phyloP scores from a whole-genome alignment of 2,329 filamentous ascomycete species.

The Diaporthe amygdali region DNA sequence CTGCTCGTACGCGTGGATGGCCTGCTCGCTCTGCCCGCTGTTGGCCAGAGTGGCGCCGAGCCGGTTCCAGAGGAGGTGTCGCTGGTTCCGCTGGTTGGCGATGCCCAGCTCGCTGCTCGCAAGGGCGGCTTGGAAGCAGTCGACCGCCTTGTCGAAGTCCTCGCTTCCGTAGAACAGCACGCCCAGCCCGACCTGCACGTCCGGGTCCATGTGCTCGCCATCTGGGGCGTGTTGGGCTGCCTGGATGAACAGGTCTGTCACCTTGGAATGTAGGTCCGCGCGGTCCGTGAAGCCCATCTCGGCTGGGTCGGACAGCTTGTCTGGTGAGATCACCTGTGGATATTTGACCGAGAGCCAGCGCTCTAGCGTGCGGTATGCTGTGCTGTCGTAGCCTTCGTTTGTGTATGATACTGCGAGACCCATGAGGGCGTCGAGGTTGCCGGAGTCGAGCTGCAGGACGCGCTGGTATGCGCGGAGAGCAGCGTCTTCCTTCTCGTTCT shows the following conservation, averaged over 20 bases:
- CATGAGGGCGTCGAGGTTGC: slow-evolving; percentile 90
- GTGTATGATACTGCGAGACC: slow-evolving; percentile 95
- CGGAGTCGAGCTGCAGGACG: slow-evolving; percentile 84
- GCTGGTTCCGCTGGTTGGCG: slow-evolving; percentile 82
- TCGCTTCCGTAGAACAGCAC: slow-evolving; percentile 98
- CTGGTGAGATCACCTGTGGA: slow-evolving; percentile 76
- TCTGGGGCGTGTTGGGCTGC: slow-evolving; percentile 91
- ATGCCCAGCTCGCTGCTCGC: slow-evolving; percentile 83
- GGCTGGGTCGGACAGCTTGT: slow-evolving; percentile 73
- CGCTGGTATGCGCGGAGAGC: slow-evolving; percentile 94
- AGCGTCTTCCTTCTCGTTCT: slow-evolving; percentile 98
- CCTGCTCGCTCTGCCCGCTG: slow-evolving; percentile 90
- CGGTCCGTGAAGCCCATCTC: slow-evolving; percentile 96
- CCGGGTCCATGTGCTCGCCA: slow-evolving; percentile 95
- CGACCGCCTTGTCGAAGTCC: slow-evolving; percentile 97
- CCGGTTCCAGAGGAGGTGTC: slow-evolving; percentile 96
- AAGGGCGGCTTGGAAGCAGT: slow-evolving; percentile 94
- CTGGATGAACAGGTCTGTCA: slow-evolving; percentile 88
- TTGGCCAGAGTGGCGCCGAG: slow-evolving; percentile 96
- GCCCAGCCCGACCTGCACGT: slow-evolving; percentile 95
- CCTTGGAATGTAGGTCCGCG: slow-evolving; percentile 84
- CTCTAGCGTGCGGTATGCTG: slow-evolving; percentile 93
- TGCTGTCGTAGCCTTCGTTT: slow-evolving; percentile 97
- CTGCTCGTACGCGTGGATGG: slow-evolving; percentile 94
- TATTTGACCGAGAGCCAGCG: slow-evolving; percentile 98